Base-by-base conservation (phyloP, 129 eudicot genomes). In the carrot (Daucus carota) region DNA sequence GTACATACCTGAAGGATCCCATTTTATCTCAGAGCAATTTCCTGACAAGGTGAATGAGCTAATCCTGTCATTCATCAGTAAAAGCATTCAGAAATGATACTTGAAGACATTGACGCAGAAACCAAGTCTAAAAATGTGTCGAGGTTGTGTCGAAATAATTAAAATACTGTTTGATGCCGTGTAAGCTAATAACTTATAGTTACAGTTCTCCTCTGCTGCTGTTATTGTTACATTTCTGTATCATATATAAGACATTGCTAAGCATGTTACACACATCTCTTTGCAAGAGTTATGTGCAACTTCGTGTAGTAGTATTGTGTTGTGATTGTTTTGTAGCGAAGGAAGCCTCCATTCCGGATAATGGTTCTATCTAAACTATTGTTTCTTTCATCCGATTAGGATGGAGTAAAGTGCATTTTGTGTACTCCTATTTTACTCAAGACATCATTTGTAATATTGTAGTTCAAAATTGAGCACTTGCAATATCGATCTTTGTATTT, bases 21-120 rank as follows among this genome's bases (percentile, higher is more conserved):
- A 85, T 81, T 85, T 85, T 38, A 76, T 75, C 75, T 78, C 79
- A 9, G 88, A 85, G 77, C 85, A 85, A 9, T 78, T 73, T 20
- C 85, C 88, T 0, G 79, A 81, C 28, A 65, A 85, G 59, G 79
- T 85, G 33, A 81, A 85, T 73, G 57, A 81, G n/a, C 81, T 85
- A 29, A 14, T 85, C 18, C 81, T 85, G 47, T 42, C 65, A 78
- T 81, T 43, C 85, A 78, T 81, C 42, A 18, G 31, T 12, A 48
- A 48, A 48, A 17, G 6, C 57, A 48, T 48, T 18, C 57, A 48
- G n/a, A 2, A 48, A 48, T 18, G 22, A 16, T 16, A 48, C 57
- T 17, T 18, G 4, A 48, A 4, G 24, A 48, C 54, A 47, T 16
- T 3, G 22, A 22, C 5, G 17, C 0, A 0, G 7, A 3, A 15